Base-by-base conservation (phyloP, 2,329 filamentous ascomycete species). In the Pseudopithomyces maydicus region DNA sequence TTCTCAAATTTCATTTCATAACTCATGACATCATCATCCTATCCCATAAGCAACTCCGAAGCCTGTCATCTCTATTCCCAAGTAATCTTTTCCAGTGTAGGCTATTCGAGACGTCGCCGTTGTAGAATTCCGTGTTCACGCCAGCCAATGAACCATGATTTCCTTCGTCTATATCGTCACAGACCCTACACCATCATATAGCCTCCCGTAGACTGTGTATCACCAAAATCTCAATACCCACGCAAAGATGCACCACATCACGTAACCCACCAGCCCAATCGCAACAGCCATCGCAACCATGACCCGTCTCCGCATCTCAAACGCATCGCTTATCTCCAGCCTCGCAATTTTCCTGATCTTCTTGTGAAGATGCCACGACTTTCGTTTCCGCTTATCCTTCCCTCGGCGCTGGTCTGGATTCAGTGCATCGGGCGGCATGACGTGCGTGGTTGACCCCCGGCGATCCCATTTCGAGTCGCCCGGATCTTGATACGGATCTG, bases 251-350 rank as follows among this genome's bases (percentile, higher is more conserved):
- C 67, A 55, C 58, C 63, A 68, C 22, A 65, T 23, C 5, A n/a
- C 33, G 12, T 57, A 67, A n/a, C 60, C 44, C 12, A 57, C 44
- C 10, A 70, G 11, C 22, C 64, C 29, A 46, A 69, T 14, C 26
- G 67, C 63, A 4, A 80, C 67, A 8, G 76, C 77, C 65, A 90
- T 68, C 1, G 74, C 77, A 3, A 81, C 68, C 22, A 88, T 74
- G n/a, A 90, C 81, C 19, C 76, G 77, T 11, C 78, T 75, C 22
- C 85, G 80, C 70, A 89, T 78, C 69, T 84, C 82, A 61, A 90
- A 86, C 2, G 88, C 88, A 66, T 90, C 86, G 2, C 79, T 80
- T 15, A 87, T 80, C 70, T 90, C 85, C 79, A 87, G 78, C 69
- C 77, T 82, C 67, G 88, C 81, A 52, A 90, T 77, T 69, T 87